Evolutionary conservation across 2,329 filamentous ascomycete species (phyloP).

Genomic region (Colletotrichum viniferum): DNA sequence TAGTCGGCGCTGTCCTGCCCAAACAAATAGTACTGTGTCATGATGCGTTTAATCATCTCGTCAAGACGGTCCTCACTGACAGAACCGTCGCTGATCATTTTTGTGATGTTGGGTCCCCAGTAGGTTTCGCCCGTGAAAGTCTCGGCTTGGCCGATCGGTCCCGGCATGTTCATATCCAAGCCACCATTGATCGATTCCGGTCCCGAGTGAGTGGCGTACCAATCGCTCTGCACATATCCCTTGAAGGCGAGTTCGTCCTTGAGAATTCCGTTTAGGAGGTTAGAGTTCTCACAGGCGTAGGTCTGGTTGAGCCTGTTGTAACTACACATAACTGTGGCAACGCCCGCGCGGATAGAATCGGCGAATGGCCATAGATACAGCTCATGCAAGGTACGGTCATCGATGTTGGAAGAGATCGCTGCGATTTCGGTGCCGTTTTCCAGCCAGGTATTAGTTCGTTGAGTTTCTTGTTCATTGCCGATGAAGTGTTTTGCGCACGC

Average conservation of each 20-base stretch:
- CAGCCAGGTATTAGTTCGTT: slow-evolving; percentile 51
- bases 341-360: slow-evolving; percentile 69
- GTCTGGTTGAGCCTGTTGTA: slow-evolving; percentile 75
- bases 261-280: slow-evolving; percentile 65
- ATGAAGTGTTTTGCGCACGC: slow-evolving; percentile 61
- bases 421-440: slow-evolving; percentile 51
- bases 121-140: slow-evolving; percentile 57
- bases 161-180: slow-evolving; percentile 84
- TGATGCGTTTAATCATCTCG: slow-evolving; percentile 69
- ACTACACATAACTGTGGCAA: slow-evolving; percentile 73
- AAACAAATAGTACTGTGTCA: slow-evolving; percentile 65
- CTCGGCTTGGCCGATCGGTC: slow-evolving; percentile 46
- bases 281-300: slow-evolving; percentile 69
- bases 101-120: slow-evolving; percentile 63
- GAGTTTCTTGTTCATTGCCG: slow-evolving; percentile 71
- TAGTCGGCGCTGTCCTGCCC: slow-evolving; percentile 51
- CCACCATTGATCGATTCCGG: slow-evolving; percentile 69
- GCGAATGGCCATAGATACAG: slow-evolving; percentile 72
- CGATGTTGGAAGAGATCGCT: slow-evolving; percentile 59
- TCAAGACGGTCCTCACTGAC: slow-evolving; percentile 65
- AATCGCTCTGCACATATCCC: slow-evolving; percentile 66
- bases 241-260: slow-evolving; percentile 77
- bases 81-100: slow-evolving; percentile 60
- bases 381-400: slow-evolving; percentile 72
- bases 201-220: slow-evolving; percentile 80